A percentile compares a stretch with the other conserved stretches of the same genome.
Conservation (phyloP, 495 filamentous ascomycete genomes). For the Trichoderma erinaceum region DNA sequence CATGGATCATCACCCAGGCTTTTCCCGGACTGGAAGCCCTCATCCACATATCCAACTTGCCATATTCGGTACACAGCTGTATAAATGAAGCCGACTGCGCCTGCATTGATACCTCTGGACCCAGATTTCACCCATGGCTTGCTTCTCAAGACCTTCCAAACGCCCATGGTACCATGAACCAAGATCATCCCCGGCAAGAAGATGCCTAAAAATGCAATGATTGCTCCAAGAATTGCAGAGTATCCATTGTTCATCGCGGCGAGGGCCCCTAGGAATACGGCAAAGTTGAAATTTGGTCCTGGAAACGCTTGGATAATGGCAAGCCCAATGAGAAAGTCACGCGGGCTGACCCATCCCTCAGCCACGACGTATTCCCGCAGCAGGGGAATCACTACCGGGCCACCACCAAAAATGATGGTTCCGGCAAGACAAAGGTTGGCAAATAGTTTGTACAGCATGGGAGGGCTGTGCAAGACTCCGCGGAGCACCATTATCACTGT, state of each 20-base stretch:
- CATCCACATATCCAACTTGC: slow-evolving; percentile 65
- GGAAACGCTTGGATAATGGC: slow-evolving; percentile 80
- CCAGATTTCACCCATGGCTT: slow-evolving; percentile 49
- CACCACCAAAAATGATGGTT: slow-evolving; percentile 86
- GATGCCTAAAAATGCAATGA: slow-evolving; percentile 64
- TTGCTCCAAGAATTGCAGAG: slow-evolving; percentile 37
- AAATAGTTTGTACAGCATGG: slow-evolving; percentile 59
- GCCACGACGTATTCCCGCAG: slow-evolving; percentile 71
- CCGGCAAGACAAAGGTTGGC: slow-evolving; percentile 79
- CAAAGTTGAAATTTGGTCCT: slow-evolving; percentile 86
- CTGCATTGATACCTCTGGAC: slow-evolving; percentile 66
- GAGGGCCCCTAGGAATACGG: slow-evolving; percentile 67
- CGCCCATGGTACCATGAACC: slow-evolving; percentile 58
- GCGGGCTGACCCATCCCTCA: slow-evolving; percentile 70
- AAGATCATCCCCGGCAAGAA: slow-evolving; percentile 65
- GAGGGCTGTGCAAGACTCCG: slow-evolving; percentile 35
- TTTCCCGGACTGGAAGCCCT: slow-evolving; percentile 45
- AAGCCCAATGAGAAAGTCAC: slow-evolving; percentile 78
- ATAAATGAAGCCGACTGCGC: slow-evolving; percentile 72
- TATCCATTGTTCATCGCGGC: slow-evolving; percentile 37
- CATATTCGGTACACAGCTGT: slow-evolving; percentile 83
- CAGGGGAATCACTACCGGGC: slow-evolving; percentile 78
- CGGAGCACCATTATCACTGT: slow-evolving; percentile 56
- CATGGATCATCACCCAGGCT: slow-evolving; percentile 63
- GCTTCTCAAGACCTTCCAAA: slow-evolving; percentile 59